Evolutionary conservation across 192 early-diverging fungal species (phyloP).

Genomic region (Glomus cerebriforme): DNA sequence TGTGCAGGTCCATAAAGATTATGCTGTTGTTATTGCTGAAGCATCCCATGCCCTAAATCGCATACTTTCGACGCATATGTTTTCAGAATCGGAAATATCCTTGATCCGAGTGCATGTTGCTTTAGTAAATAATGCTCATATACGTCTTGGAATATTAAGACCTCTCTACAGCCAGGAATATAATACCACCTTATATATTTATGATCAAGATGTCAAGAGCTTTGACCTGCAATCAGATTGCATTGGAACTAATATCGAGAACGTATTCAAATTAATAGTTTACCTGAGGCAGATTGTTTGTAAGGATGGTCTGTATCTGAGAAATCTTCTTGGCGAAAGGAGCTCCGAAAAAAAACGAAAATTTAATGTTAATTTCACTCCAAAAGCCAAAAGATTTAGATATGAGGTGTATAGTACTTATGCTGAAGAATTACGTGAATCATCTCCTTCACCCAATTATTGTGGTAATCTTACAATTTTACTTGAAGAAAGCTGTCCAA

Average conservation of each 20-base stretch:
- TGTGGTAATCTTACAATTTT: neutral
- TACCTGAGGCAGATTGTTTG: constrained; percentile 12
- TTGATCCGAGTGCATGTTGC: neutral
- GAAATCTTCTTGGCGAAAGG: neutral
- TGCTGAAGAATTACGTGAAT: neutral
- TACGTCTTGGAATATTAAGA: constrained; percentile 18
- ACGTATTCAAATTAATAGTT: constrained; percentile 7
- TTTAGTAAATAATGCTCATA: constrained; percentile 10
- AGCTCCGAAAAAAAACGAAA: neutral
- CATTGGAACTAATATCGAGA: constrained; percentile 5
- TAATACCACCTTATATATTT: constrained; percentile 4
- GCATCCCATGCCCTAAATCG: neutral
- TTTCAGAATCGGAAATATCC: constrained; percentile 3
- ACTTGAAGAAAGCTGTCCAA: neutral
- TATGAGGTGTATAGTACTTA: neutral
- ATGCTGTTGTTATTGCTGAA: constrained; percentile 1
- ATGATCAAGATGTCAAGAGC: constrained; percentile 8
- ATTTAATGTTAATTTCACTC: constrained; percentile 9
- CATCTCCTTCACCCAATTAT: neutral
- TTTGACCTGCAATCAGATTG: constrained; percentile 14
- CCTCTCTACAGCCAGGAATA: neutral
- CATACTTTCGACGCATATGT: neutral
- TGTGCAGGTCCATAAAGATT: constrained; percentile 15
- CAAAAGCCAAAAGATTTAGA: neutral
- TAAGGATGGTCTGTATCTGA: neutral